Base-by-base conservation (phyloP, 2,329 filamentous ascomycete species). In the Fusarium sp. region DNA sequence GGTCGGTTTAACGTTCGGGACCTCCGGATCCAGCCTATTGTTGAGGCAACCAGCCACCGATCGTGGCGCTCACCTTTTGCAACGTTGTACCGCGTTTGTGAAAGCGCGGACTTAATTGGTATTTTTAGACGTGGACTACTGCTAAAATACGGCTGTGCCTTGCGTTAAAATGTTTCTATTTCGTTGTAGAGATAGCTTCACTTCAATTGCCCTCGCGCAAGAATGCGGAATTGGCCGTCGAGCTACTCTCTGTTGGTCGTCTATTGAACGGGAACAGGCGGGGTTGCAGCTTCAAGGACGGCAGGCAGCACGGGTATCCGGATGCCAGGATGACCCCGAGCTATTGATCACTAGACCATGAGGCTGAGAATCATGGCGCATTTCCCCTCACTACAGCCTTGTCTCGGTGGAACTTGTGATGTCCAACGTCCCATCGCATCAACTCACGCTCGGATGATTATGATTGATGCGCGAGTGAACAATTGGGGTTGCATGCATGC, bases 401-500 rank as follows among this genome's bases (percentile, higher is more conserved):
- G 38, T 59, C 20, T 22, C 22, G 20, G 15, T 28, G 28, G 66
- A 18, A 67, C 66, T 69, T 69, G 54, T 61, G 66, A 33, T 12
- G 9, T 44, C 12, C 22, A 18, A 39, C 31, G 58, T 69, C 10
- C 17, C 45, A 52, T 54, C 28, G 45, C 51, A 55, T 39, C 17
- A 17, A 45, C 20, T 28, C 41, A 2, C 36, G 20, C 24, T 56
- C 41, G 35, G 39, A 41, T 66, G 39, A 47, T 39, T 28, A 42
- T 62, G 36, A 49, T 42, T 35, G 24, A 63, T 22, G 48, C 52
- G 13, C 59, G 22, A 41, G n/a, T 10, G 26, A 41, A 13, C 9
- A 45, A 33, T 41, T 22, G 31, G 31, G 28, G 64, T 64, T 60
- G 10, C 58, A 73, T 73, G 64, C 69, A 48, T 41, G 31, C 64